A percentile compares a stretch with the other conserved stretches of the same genome.
phyloP scores from a whole-genome alignment of 2,329 filamentous ascomycete species.

The Alternaria consortialis region DNA sequence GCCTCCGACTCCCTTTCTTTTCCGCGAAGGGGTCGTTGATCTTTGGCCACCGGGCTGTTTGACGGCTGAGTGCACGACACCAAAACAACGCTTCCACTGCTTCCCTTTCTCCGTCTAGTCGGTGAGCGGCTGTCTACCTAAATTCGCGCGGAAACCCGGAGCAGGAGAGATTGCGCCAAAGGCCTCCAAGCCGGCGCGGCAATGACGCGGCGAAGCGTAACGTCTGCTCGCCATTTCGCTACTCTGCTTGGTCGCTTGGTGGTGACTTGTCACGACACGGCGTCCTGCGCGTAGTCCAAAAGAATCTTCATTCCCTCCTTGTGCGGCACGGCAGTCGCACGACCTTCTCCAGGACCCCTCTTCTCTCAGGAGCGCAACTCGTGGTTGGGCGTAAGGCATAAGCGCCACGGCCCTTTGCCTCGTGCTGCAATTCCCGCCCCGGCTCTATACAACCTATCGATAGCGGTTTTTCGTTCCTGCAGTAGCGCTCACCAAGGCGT shows the following conservation, averaged over 20 bases:
- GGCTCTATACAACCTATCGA: slow-evolving; percentile 10
- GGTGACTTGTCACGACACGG: slow-evolving; percentile 5
- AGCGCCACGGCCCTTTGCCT: slow-evolving; percentile 8
- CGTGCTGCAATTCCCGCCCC: background rate
- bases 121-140: slow-evolving; percentile 6
- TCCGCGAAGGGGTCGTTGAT: background rate
- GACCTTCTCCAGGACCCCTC: background rate
- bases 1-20: slow-evolving; percentile 1
- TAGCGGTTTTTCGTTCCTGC: slow-evolving; percentile 16
- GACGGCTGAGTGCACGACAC: background rate
- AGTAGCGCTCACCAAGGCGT: slow-evolving; percentile 12
- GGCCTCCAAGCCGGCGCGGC: slow-evolving; percentile 18
- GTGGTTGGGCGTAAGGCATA: background rate
- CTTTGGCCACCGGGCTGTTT: slow-evolving; percentile 1
- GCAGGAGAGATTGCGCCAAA: slow-evolving; percentile 20
- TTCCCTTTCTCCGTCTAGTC: background rate
- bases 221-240: background rate
- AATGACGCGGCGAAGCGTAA: slow-evolving; percentile 12
- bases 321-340: slow-evolving; percentile 7
- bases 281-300: slow-evolving; percentile 5
- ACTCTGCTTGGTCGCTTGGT: slow-evolving; percentile 7
- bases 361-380: background rate
- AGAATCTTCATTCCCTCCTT: background rate
- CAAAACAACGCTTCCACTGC: slow-evolving; percentile 1
- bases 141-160: slow-evolving; percentile 9